These are phyloP conservation scores for Trichoderma gracile DNA, from an alignment of 2,329 filamentous ascomycete genomes.

Conservation along the genomic window DNA sequence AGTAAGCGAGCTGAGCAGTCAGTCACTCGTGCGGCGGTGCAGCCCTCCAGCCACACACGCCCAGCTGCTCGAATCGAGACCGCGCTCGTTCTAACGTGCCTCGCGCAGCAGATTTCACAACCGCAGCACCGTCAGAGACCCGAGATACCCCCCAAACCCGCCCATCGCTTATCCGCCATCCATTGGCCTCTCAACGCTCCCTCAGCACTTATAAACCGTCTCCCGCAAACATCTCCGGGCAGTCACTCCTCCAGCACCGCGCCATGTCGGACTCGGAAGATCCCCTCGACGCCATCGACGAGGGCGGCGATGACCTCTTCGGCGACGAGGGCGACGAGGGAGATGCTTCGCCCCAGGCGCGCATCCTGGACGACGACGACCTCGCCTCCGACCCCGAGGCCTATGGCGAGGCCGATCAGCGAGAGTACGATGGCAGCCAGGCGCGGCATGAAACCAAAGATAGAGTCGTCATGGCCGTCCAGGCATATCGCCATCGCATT, in stretches of 20 bases:
- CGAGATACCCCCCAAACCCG: neutral
- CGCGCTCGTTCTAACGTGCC: slow-evolving; percentile 21
- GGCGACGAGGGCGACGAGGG: slow-evolving; percentile 63
- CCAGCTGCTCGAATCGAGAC: neutral
- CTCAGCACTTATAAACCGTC: neutral
- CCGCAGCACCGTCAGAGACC: neutral
- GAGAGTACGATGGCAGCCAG: slow-evolving; percentile 50
- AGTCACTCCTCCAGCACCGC: neutral
- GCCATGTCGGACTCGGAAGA: slow-evolving; percentile 61
- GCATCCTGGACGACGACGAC: slow-evolving; percentile 63
- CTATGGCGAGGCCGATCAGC: slow-evolving; percentile 43
- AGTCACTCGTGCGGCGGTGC: neutral
- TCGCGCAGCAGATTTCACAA: slow-evolving; percentile 23
- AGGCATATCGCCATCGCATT: slow-evolving; percentile 67
- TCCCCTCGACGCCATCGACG: slow-evolving; percentile 53
- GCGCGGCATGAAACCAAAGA: slow-evolving; percentile 51
- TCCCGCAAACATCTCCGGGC: neutral
- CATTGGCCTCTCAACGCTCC: neutral
- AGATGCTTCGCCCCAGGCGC: slow-evolving; percentile 58
- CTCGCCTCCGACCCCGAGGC: slow-evolving; percentile 52
- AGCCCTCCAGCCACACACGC: slow-evolving; percentile 7
- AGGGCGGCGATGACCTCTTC: slow-evolving; percentile 62
- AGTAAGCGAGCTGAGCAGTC: neutral
- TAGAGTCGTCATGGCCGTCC: slow-evolving; percentile 62
- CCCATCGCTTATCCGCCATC: neutral